Evolutionary conservation across 225 moss, liverwort and hornwort species (phyloP), one percentile per base, ranked within the genome.

Genomic region (Anthoceros angustus): DNA sequence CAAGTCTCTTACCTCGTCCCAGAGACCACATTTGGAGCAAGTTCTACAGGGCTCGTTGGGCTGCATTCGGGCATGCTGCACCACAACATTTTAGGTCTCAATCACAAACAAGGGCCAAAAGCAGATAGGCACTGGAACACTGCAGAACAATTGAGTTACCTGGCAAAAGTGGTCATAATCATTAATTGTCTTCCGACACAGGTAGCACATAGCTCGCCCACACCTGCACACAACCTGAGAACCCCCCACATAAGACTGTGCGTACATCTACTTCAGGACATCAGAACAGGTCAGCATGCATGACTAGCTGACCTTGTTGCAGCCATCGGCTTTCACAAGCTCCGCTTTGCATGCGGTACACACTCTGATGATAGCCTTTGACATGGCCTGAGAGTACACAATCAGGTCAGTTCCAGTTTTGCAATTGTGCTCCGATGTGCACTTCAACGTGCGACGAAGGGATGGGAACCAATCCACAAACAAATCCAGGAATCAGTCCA

Each of bases 241-340:
- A 67, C 39, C 64, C 77, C 21, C 12, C 25, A 45, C 8, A 67
- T 43, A 7, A 43, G 4, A 65, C 39, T 39, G 18, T 18, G 65
- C 16, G 20, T 65, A 10, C 38, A 21, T 25, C 25, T 12, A 10
- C 42, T 14, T 9, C 20, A 42, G 45, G 11, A 10, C 7, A 12
- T n/a, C 12, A 43, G 25, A 66, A 66, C 25, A 43, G 25, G 66
- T 42, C 41, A 12, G 9, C 68, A 42, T 8, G 16, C 26, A 9
- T 2, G 25, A 16, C 5, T 5, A 2, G 63, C 25, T 50, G 67
- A 90, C 90, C 90, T 91, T 87, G 70, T 91, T 86, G 68, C 90
- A 91, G 62, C 90, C 90, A 62, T 84, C 86, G 64, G 76, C 77
- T 77, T 87, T 91, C 63, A 91, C 76, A 69, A 91, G 77, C 74